Evolutionary conservation across 441 rosid genomes (phyloP), one percentile per base, ranked within the genome.

Genomic region (Populus hybrid): DNA sequence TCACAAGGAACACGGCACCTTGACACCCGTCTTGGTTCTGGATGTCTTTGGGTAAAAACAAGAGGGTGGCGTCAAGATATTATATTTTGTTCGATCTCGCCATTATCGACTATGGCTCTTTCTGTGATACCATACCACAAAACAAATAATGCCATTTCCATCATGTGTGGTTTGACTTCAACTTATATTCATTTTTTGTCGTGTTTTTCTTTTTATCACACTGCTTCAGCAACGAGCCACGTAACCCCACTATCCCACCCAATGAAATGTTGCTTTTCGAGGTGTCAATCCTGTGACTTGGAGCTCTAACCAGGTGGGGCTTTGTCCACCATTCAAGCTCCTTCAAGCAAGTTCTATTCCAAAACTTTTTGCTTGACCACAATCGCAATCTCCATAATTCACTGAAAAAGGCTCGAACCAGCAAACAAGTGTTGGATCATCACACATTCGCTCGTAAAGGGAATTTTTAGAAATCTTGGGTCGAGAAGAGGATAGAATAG

Each of bases 201-300:
- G 32, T 24, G 3, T 64, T 23, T 64, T 64, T 64, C 26, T n/a
- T 30, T 64, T 23, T 68, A 32, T 23, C 10, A 16, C 11, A 5
- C 24, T 16, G 46, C 4, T 6, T 59, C 32, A 10, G 32, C 2
- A 7, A 4, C 14, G 0, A 42, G 21, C 46, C 67, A 46, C 76
- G 69, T 35, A n/a, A 68, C 68, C 74, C 59, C 61, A 34, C 61
- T 69, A 11, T 11, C 12, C 78, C 72, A 6, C n/a, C 78, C 75
- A 81, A 70, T 64, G 20, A 26, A 73, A 54, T 12, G n/a, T 26
- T 74, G 73, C 46, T 54, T 75, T 70, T 23, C 7, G 10, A 65
- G 63, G 40, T 80, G 72, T 66, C 54, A 38, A 74, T 70, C 54
- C 64, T 28, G 21, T 5, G 35, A 1, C 10, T 18, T 16, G 42